These are phyloP conservation scores for Leptoxyphium fumago DNA, from an alignment of 2,329 filamentous ascomycete species.

Conservation along the genomic window DNA sequence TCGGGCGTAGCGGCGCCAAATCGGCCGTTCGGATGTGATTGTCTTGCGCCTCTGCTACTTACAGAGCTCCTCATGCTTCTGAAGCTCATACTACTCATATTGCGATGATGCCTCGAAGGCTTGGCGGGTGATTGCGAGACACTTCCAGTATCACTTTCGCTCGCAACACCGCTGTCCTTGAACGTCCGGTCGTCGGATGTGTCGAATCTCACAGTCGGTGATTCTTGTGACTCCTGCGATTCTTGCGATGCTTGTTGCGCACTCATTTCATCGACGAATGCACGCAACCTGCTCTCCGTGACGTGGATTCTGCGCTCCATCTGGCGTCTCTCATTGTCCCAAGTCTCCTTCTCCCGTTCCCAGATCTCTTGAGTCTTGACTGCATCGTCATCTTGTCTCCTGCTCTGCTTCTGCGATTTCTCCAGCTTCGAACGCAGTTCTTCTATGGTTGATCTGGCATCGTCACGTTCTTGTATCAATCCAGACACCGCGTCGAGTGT, in stretches of 20 bases:
- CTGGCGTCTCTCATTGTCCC: slow-evolving; percentile 70
- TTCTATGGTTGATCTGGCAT: slow-evolving; percentile 54
- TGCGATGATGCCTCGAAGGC: slow-evolving; percentile 14
- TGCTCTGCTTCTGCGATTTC: slow-evolving; percentile 57
- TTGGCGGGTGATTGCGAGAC: slow-evolving; percentile 30
- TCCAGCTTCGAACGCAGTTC: slow-evolving; percentile 72
- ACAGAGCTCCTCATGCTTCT: slow-evolving; percentile 1
- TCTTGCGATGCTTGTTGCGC: slow-evolving; percentile 42
- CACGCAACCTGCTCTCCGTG: slow-evolving; percentile 74
- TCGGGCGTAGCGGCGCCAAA: slow-evolving; percentile 16
- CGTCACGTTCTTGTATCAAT: slow-evolving; percentile 71
- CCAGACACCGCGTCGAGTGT: slow-evolving; percentile 75
- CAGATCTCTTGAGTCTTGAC: slow-evolving; percentile 65
- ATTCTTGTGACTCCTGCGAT: slow-evolving; percentile 14
- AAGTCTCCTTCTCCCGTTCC: slow-evolving; percentile 69
- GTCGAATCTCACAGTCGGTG: slow-evolving; percentile 25
- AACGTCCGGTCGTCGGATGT: slow-evolving; percentile 38
- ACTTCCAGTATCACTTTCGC: slow-evolving; percentile 55
- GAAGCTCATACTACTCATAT: slow-evolving; percentile 19
- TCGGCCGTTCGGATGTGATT: slow-evolving; percentile 2
- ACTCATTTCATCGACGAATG: slow-evolving; percentile 74
- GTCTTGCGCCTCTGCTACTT: slow-evolving; percentile 7
- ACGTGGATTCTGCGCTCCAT: slow-evolving; percentile 77
- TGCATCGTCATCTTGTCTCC: slow-evolving; percentile 69
- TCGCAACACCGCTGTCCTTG: slow-evolving; percentile 41